Percentiles rank a stretch among this genome's conserved stretches.
These are phyloP conservation scores for Lathyrus aphaca DNA, from an alignment of 306 rosid genomes.

Conservation along the genomic window DNA sequence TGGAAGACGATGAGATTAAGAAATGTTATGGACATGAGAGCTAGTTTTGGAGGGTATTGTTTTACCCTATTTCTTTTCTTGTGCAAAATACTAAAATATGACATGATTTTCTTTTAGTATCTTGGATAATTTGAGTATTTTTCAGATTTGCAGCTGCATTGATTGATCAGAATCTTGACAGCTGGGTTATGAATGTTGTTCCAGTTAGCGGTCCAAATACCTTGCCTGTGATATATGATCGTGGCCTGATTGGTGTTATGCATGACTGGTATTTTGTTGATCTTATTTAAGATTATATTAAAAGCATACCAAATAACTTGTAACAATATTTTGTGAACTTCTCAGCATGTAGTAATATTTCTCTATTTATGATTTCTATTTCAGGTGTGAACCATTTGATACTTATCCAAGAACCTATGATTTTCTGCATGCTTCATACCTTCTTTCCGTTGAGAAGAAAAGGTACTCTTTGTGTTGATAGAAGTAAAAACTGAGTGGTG, in stretches of 20 bases:
- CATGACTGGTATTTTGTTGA: conserved; percentile 79
- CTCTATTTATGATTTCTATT: conserved; percentile 27
- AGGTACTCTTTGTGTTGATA: conserved; percentile 54
- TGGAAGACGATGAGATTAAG: conserved; percentile 79
- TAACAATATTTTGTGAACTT: conserved; percentile 26
- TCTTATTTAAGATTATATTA: conserved; percentile 15
- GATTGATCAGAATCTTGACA: not conserved
- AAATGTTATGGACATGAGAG: conserved; percentile 87
- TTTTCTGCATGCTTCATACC: conserved; percentile 1
- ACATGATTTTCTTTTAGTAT: conserved; percentile 27
- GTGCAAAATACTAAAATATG: conserved; percentile 5
- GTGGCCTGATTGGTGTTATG: conserved; percentile 87
- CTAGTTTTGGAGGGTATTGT: conserved; percentile 49
- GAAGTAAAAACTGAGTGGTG: not conserved
- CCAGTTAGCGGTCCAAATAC: not conserved
- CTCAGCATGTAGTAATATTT: conserved; percentile 17
- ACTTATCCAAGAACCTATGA: conserved; percentile 39
- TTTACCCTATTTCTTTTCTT: conserved; percentile 22
- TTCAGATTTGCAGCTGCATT: conserved; percentile 48
- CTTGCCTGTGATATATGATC: conserved; percentile 75
- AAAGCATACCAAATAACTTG: conserved; percentile 9
- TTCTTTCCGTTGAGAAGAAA: conserved; percentile 55
- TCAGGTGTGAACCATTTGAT: conserved; percentile 97
- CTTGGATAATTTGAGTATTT: conserved; percentile 32
- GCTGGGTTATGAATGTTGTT: conserved; percentile 15